Evolutionary conservation across 139 green algal genomes (phyloP).

Genomic region (Desmodesmus armatus): DNA sequence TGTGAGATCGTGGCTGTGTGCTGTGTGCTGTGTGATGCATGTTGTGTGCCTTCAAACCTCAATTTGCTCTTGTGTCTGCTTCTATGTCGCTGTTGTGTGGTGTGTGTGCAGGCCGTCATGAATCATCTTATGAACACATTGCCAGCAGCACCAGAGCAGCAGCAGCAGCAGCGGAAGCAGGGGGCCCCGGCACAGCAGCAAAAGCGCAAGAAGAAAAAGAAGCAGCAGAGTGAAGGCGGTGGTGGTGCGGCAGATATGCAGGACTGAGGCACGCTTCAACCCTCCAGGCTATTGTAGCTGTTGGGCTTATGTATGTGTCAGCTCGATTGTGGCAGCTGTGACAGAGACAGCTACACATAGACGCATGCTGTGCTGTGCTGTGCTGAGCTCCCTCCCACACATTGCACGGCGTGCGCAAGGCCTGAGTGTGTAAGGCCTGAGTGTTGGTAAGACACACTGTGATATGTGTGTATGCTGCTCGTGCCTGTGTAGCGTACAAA

Average conservation of each 20-base stretch:
- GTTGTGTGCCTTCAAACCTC: too few species aligned
- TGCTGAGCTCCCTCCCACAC: neutral
- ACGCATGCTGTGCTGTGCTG: neutral
- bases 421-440: neutral
- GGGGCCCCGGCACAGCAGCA: neutral
- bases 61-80: too few species aligned
- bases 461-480: neutral
- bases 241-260: slow-evolving; percentile 32
- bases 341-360: neutral
- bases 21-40: too few species aligned
- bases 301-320: neutral
- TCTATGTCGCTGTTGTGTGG: too few species aligned
- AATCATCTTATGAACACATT: slow-evolving; percentile 24
- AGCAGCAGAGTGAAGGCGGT: neutral
- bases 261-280: neutral
- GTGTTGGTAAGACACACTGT: neutral
- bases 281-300: neutral
- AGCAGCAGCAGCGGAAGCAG: slow-evolving; percentile 5
- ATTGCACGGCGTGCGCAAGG: neutral
- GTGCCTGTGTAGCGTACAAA: too few species aligned
- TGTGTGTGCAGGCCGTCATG: slow-evolving; percentile 19
- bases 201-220: neutral
- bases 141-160: slow-evolving; percentile 6
- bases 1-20: too few species aligned
- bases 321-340: neutral